Evolutionary conservation across 148 eudicot species (phyloP).

Genomic region (Oxyria digyna): DNA sequence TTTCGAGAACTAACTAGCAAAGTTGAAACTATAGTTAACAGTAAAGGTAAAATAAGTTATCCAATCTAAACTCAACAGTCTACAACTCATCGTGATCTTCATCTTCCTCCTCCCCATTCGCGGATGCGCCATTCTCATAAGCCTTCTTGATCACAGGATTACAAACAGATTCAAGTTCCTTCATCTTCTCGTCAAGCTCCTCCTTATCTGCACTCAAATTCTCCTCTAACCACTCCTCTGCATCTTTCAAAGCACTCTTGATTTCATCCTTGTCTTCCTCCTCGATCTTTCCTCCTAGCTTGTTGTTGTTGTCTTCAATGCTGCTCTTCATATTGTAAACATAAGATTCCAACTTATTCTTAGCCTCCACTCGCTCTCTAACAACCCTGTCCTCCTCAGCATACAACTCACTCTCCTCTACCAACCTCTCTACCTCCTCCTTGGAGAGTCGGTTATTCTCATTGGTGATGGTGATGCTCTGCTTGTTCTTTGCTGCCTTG

Average conservation of each 20-base stretch:
- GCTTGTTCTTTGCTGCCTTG: neutral
- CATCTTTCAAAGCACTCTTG: neutral
- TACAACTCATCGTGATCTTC: neutral
- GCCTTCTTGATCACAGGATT: slow-evolving; percentile 4
- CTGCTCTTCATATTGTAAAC: neutral
- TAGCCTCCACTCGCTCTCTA: neutral
- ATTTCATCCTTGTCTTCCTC: slow-evolving; percentile 2
- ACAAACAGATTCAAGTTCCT: neutral
- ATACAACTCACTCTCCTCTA: neutral
- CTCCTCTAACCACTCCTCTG: neutral
- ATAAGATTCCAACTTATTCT: neutral
- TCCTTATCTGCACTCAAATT: neutral
- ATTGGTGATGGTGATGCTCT: neutral
- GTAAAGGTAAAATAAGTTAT: too few species aligned
- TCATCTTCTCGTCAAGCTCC: neutral
- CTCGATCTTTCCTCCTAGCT: neutral
- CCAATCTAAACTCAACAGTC: neutral
- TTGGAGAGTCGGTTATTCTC: neutral
- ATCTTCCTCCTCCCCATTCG: neutral
- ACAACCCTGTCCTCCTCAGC: neutral
- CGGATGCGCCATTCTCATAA: neutral
- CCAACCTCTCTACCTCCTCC: neutral
- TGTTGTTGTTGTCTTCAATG: neutral
- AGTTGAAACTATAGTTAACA: too few species aligned
- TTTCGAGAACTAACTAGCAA: too few species aligned